These are phyloP conservation scores for Hordeum vulgare DNA, from an alignment of 176 grass and related monocot species.

Conservation along the genomic window DNA sequence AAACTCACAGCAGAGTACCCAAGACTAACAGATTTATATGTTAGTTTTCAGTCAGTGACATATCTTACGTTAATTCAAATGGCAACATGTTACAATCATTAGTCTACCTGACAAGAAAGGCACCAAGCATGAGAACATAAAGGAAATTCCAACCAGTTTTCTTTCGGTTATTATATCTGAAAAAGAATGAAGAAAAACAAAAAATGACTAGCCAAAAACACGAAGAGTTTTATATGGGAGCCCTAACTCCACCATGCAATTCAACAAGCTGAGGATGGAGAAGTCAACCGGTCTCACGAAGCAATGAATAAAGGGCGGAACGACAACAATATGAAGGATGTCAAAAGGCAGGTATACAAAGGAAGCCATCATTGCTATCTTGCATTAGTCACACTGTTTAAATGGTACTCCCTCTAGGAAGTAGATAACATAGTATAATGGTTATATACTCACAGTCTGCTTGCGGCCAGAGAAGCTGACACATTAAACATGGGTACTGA, in stretches of 20 bases:
- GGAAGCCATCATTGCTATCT: neutral
- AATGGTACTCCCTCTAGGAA: neutral
- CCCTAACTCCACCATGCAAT: no score
- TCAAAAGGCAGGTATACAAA: neutral
- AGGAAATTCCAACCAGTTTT: conserved; percentile 77
- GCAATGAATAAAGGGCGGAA: neutral
- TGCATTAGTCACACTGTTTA: conserved; percentile 14
- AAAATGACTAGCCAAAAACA: conserved; percentile 16
- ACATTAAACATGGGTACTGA: conserved; percentile 87
- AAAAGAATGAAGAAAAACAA: conserved; percentile 28
- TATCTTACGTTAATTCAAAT: conserved; percentile 4
- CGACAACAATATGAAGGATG: neutral
- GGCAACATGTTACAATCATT: neutral
- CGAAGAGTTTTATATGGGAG: no score
- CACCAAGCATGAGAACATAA: conserved; percentile 75
- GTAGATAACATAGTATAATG: conserved; percentile 11
- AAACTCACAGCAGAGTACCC: conserved; percentile 76
- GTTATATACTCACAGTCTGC: conserved; percentile 60
- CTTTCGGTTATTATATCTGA: conserved; percentile 92
- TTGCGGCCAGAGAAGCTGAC: conserved; percentile 76
- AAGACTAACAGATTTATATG: conserved; percentile 59
- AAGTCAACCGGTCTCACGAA: neutral
- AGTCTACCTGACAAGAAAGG: conserved; percentile 68
- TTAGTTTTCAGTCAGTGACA: conserved; percentile 15
- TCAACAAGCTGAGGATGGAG: no score